These are phyloP conservation scores for Yarrowia yakushimensis DNA, from an alignment of 805 yeast genomes.

Conservation along the genomic window DNA sequence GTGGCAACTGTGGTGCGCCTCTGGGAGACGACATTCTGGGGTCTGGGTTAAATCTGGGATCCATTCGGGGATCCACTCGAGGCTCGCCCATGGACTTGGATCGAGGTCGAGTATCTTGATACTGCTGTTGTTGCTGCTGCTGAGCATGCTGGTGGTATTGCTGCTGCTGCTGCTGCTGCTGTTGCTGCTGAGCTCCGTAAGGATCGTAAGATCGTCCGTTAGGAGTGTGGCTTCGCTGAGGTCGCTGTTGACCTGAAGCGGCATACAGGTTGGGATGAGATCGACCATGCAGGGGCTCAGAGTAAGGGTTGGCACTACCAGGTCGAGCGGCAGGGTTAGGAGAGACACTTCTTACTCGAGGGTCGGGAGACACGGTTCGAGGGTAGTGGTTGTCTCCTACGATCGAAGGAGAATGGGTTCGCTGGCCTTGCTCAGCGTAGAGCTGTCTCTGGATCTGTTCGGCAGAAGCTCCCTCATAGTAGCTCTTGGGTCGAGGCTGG, in stretches of 20 bases:
- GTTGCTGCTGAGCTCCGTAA: conserved; percentile 25
- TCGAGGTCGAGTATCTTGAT: conserved; percentile 29
- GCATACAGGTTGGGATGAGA: conserved; percentile 18
- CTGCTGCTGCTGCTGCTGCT: conserved; percentile 26
- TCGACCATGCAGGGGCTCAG: conserved; percentile 15
- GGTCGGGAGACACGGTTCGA: conserved; percentile 14
- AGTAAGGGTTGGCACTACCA: conserved; percentile 6
- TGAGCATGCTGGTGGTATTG: conserved; percentile 19
- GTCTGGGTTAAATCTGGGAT: conserved; percentile 22
- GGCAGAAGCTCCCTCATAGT: conserved; percentile 22
- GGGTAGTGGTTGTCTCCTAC: conserved; percentile 26
- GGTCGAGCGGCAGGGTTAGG: conserved; percentile 22
- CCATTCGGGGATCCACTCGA: conserved; percentile 26
- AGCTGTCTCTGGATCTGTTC: conserved; percentile 20
- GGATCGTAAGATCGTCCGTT: conserved; percentile 11
- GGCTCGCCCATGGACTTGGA: conserved; percentile 30
- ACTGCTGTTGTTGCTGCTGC: conserved; percentile 27
- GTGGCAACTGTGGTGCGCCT: conserved; percentile 40
- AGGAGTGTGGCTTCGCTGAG: conserved; percentile 23
- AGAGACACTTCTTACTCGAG: neutral
- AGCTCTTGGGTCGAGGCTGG: conserved; percentile 21
- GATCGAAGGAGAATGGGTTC: conserved; percentile 2
- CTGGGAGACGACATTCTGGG: conserved; percentile 27
- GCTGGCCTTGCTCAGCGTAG: neutral
- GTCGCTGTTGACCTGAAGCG: neutral